A percentile compares a stretch with the other conserved stretches of the same genome.
Evolutionary conservation across 148 eudicot species (phyloP).

Genomic region (Dianthus caryophyllus): DNA sequence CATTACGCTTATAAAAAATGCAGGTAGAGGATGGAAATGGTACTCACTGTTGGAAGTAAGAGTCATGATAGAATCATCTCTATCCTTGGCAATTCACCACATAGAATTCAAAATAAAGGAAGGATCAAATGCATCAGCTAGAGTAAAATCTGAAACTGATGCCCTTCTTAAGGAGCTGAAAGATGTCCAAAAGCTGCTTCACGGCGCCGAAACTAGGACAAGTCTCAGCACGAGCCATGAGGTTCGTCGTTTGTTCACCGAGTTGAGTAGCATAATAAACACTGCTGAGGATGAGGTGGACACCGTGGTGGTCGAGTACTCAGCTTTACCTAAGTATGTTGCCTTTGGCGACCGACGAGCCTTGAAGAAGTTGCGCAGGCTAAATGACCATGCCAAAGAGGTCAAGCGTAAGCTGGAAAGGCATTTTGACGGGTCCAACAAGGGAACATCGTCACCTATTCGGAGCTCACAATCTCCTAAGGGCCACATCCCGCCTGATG

Average conservation of each 20-base stretch:
- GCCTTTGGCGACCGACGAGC: background rate
- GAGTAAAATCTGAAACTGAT: constrained; percentile 1
- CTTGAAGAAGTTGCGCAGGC: background rate
- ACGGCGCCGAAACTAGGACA: background rate
- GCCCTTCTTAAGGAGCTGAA: constrained; percentile 3
- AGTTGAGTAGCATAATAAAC: constrained; percentile 13
- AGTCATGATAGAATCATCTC: constrained; percentile 16
- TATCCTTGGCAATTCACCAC: constrained; percentile 7
- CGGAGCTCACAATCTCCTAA: background rate
- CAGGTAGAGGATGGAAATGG: too few relatives aligned
- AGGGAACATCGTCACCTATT: background rate
- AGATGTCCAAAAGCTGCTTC: background rate
- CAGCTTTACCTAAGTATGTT: background rate
- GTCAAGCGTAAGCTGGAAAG: background rate
- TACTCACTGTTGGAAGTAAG: too few relatives aligned
- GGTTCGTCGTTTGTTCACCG: background rate
- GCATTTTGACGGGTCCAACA: too few relatives aligned
- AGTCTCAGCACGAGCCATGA: background rate
- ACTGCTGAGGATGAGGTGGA: constrained; percentile 25
- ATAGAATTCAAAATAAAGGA: constrained; percentile 2
- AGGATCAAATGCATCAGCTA: background rate
- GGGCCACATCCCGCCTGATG: background rate
- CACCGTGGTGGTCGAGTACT: background rate
- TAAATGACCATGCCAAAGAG: background rate
- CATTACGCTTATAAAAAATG: too few relatives aligned